Percentiles rank a stretch among this genome's conserved stretches.
phyloP scores from a whole-genome alignment of 768 basidiomycete genomes.

The Chalciporus sphaerocephalus region DNA sequence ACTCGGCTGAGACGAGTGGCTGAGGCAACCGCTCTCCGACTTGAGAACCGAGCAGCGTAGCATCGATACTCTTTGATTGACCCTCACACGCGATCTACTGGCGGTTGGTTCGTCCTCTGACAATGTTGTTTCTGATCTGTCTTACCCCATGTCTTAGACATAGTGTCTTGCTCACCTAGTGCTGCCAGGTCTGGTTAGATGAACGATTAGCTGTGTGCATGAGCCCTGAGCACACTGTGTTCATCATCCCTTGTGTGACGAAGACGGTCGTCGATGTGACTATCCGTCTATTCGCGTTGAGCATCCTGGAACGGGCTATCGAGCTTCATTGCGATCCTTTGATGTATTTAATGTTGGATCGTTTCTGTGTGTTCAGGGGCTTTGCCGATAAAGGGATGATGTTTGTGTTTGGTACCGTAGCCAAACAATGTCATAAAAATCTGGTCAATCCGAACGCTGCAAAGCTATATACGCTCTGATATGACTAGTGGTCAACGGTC shows the following conservation, averaged over 20 bases:
- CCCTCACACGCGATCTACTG: constrained; percentile 1
- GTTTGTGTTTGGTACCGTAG: background rate
- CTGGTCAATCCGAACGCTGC: background rate
- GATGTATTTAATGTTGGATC: too few species aligned
- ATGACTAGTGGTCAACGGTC: constrained; percentile 28
- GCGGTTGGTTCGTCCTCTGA: background rate
- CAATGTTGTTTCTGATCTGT: background rate
- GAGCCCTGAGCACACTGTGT: background rate
- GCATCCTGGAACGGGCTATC: background rate
- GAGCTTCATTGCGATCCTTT: background rate
- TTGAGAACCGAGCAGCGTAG: constrained; percentile 27
- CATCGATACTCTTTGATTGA: background rate
- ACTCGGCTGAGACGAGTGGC: constrained; percentile 41
- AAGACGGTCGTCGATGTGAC: background rate
- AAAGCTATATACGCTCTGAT: background rate
- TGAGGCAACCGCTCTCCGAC: constrained; percentile 45
- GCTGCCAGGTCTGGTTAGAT: background rate
- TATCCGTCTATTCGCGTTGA: background rate
- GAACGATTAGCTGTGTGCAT: too few species aligned
- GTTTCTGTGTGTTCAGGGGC: too few species aligned
- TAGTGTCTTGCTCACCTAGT: background rate
- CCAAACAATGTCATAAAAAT: constrained; percentile 13
- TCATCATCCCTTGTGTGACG: background rate
- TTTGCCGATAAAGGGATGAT: background rate
- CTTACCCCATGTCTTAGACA: background rate